These are phyloP conservation scores for Pseudogymnoascus sp. DNA, from an alignment of 2,329 filamentous ascomycete genomes.

Conservation along the genomic window DNA sequence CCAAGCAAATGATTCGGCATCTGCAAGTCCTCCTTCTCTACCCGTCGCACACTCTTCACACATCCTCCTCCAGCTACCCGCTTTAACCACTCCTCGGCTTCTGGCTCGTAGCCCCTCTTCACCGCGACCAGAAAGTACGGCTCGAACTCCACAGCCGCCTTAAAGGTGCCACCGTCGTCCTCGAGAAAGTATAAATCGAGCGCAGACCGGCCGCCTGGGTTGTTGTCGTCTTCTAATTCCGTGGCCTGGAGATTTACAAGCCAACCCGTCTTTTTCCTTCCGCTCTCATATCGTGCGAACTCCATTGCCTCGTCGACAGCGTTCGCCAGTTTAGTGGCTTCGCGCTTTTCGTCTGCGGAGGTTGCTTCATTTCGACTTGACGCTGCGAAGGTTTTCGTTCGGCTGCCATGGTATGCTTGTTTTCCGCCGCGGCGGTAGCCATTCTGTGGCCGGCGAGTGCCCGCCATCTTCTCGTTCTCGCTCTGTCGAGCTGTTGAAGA, in stretches of 20 bases:
- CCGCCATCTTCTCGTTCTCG: conserved; percentile 42
- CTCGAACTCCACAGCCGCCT: conserved; percentile 92
- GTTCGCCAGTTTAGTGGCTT: conserved; percentile 75
- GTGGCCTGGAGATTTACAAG: conserved; percentile 93
- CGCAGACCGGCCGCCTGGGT: conserved; percentile 76
- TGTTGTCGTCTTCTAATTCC: conserved; percentile 73
- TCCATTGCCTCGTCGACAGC: conserved; percentile 93
- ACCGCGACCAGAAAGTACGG: conserved; percentile 93
- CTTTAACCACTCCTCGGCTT: conserved; percentile 94
- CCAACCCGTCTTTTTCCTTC: conserved; percentile 78
- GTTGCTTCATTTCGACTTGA: conserved; percentile 75
- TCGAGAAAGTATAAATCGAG: conserved; percentile 97
- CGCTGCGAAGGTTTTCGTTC: conserved; percentile 71
- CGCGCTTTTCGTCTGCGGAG: conserved; percentile 86
- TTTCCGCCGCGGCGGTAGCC: conserved; percentile 63
- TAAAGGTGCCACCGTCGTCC: conserved; percentile 78
- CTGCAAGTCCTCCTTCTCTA: conserved; percentile 87
- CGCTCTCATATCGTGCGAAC: conserved; percentile 84
- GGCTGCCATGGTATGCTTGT: conserved; percentile 62
- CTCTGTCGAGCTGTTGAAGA: conserved; percentile 14
- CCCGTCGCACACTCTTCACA: conserved; percentile 66
- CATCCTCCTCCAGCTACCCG: conserved; percentile 70
- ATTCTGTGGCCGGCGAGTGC: conserved; percentile 54
- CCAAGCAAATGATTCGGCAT: conserved; percentile 96
- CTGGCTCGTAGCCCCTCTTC: conserved; percentile 77